These are phyloP conservation scores for Fusarium bulbicola DNA, from an alignment of 2,329 filamentous ascomycete species.

Conservation along the genomic window DNA sequence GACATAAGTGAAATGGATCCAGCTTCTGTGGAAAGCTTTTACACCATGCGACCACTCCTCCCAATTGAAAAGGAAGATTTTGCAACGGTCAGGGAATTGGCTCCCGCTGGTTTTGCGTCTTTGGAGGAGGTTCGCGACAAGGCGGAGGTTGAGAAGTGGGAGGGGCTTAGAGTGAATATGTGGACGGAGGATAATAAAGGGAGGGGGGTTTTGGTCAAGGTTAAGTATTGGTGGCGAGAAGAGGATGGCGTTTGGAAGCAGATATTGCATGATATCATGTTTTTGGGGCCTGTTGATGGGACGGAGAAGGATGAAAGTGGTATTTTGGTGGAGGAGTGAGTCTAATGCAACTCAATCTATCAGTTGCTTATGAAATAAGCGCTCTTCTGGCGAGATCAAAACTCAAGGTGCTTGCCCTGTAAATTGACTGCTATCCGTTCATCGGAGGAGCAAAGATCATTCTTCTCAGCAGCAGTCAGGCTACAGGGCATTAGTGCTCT, in stretches of 20 bases:
- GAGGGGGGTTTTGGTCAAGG: slow-evolving; percentile 4
- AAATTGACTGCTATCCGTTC: too few species aligned
- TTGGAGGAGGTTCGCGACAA: background rate
- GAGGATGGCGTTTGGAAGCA: slow-evolving; percentile 2
- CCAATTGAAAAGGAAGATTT: background rate
- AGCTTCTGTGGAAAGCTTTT: background rate
- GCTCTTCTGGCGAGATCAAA: background rate
- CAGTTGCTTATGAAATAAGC: background rate
- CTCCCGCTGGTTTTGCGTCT: background rate
- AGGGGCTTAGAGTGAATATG: slow-evolving; percentile 4
- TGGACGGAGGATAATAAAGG: slow-evolving; percentile 1
- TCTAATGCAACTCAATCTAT: background rate
- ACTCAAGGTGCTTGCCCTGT: background rate
- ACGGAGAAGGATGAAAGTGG: background rate
- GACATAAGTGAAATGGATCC: background rate
- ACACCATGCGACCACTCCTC: background rate
- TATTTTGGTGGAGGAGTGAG: background rate
- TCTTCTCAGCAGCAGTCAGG: background rate
- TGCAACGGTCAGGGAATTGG: fast-evolving
- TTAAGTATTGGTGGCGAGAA: slow-evolving; percentile 11
- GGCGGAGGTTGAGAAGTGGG: background rate
- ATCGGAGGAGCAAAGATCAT: background rate
- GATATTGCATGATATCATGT: slow-evolving; percentile 7
- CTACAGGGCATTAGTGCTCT: background rate
- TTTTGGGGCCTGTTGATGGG: background rate